These are phyloP conservation scores for Coemansia nantahalensis DNA, from an alignment of 192 early-diverging fungal genomes.

Conservation along the genomic window DNA sequence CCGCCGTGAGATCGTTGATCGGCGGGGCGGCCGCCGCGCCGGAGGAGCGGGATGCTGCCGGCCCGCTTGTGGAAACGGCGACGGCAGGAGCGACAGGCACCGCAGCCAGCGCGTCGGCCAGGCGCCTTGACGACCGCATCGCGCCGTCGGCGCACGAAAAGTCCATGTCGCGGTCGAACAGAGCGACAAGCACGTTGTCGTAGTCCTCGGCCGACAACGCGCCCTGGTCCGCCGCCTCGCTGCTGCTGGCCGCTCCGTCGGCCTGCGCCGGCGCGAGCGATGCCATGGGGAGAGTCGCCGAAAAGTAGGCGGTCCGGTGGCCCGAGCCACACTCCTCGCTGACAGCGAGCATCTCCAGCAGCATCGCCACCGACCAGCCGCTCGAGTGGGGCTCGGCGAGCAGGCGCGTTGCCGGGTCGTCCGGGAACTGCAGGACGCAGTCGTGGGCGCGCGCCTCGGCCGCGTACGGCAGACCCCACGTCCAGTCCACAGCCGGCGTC, in stretches of 20 bases:
- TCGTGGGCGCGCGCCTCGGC: conserved; percentile 26
- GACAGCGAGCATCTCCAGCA: conserved; percentile 66
- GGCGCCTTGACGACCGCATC: conserved; percentile 14
- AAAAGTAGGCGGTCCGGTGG: conserved; percentile 66
- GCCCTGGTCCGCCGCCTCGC: conserved; percentile 17
- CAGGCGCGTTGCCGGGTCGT: conserved; percentile 50
- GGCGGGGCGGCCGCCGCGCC: not conserved
- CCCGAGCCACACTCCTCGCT: conserved; percentile 76
- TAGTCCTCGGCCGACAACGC: conserved; percentile 28
- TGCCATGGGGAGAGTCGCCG: conserved; percentile 17
- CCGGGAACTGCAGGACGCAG: conserved; percentile 47
- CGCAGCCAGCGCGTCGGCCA: conserved; percentile 11
- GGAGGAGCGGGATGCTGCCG: not conserved
- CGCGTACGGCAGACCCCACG: conserved; percentile 37
- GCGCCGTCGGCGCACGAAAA: conserved; percentile 26
- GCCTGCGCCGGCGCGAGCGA: not conserved
- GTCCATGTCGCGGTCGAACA: conserved; percentile 44
- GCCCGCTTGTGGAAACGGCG: conserved; percentile 10
- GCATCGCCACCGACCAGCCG: conserved; percentile 54
- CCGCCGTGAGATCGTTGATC: conserved; percentile 36
- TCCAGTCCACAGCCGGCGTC: conserved; percentile 16
- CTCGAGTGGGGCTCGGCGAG: conserved; percentile 27
- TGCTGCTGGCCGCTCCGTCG: not conserved
- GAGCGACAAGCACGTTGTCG: conserved; percentile 21
- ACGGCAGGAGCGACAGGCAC: conserved; percentile 7